A percentile compares a stretch with the other conserved stretches of the same genome.
These are phyloP conservation scores for Kwoniella sp. DNA, from an alignment of 768 basidiomycete species.

Conservation along the genomic window DNA sequence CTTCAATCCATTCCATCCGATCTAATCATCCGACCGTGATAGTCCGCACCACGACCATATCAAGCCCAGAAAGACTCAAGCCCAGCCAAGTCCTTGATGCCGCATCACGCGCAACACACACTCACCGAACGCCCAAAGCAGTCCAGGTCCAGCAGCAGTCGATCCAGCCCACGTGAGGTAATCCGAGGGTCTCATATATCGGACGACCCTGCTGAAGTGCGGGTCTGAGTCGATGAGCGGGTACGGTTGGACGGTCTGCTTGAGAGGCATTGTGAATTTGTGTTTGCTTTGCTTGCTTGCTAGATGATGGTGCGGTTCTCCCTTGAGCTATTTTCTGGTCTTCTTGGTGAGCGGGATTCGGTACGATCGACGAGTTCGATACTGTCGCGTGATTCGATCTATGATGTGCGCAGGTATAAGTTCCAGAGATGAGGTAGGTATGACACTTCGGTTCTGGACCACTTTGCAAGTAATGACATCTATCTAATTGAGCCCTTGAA, in stretches of 20 bases:
- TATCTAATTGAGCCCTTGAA: too few species aligned
- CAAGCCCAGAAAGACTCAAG: too few species aligned
- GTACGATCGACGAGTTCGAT: too few species aligned
- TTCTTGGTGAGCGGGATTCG: background rate
- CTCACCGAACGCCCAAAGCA: slow-evolving; percentile 80
- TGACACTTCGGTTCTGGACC: background rate
- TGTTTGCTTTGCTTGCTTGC: too few species aligned
- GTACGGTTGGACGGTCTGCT: slow-evolving; percentile 63
- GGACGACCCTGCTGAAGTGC: slow-evolving; percentile 78
- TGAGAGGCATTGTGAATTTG: slow-evolving; percentile 55
- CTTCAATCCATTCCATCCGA: too few species aligned
- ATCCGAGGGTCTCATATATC: slow-evolving; percentile 86
- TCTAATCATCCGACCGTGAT: too few species aligned
- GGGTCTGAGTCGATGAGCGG: slow-evolving; percentile 95
- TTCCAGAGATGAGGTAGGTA: background rate
- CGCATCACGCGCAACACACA: slow-evolving; percentile 22
- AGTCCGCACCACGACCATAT: too few species aligned
- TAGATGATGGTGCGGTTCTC: background rate
- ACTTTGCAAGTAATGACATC: background rate
- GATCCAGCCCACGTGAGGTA: slow-evolving; percentile 79
- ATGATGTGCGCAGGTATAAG: too few species aligned
- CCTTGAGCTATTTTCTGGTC: too few species aligned
- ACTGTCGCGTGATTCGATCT: too few species aligned
- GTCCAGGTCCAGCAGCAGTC: slow-evolving; percentile 79
- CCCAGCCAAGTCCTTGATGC: background rate